Evolutionary conservation across 2,329 filamentous ascomycete species (phyloP).

Genomic region (Periconia sp.): DNA sequence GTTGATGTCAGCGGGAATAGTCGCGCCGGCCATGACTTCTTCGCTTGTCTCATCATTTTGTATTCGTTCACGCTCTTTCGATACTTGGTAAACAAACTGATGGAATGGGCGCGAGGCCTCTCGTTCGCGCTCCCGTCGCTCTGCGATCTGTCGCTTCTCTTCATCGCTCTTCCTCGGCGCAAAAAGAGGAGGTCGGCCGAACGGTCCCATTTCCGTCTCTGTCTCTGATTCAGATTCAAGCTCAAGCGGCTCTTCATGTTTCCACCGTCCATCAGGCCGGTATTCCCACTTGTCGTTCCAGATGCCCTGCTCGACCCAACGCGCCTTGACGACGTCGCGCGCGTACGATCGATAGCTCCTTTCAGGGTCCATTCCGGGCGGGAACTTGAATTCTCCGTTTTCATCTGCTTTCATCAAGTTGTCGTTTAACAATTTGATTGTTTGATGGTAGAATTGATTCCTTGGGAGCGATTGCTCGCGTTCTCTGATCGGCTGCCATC

Average conservation of each 20-base stretch:
- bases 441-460: too few relatives aligned
- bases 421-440: too few relatives aligned
- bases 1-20: conserved; percentile 27
- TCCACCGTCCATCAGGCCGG: not conserved
- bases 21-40: conserved; percentile 20
- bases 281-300: not conserved
- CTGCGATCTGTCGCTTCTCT: conserved; percentile 2
- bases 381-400: too few relatives aligned
- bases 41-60: conserved; percentile 29
- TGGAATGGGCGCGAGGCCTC: conserved; percentile 8
- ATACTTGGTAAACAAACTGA: conserved; percentile 9
- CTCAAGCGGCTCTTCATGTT: conserved; percentile 1
- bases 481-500: too few relatives aligned
- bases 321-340: not conserved
- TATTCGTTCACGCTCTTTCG: conserved; percentile 7
- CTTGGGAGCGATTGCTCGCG: too few relatives aligned
- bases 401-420: too few relatives aligned
- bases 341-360: too few relatives aligned
- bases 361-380: too few relatives aligned
- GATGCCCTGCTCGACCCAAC: not conserved
- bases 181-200: not conserved
- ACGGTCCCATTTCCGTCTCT: not conserved
- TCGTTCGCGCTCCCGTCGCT: conserved; percentile 5
- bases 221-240: conserved; percentile 3
- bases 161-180: conserved; percentile 2